Evolutionary conservation across 352 stramenopile species (phyloP).

Genomic region (Phytophthora vignae): DNA sequence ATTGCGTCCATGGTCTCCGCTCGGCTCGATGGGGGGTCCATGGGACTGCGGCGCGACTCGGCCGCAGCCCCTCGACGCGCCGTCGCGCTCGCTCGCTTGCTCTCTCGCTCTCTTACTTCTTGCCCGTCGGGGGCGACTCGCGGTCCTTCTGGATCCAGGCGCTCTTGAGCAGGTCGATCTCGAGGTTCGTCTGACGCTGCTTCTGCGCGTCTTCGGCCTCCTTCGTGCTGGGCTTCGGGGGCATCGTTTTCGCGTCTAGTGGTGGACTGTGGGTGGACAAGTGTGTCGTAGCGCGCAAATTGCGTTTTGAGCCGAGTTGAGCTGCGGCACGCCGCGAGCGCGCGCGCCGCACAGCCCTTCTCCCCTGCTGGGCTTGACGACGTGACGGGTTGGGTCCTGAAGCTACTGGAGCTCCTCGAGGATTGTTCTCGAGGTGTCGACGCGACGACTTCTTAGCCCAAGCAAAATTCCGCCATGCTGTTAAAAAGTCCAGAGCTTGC

Average conservation of each 20-base stretch:
- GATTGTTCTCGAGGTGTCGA: conserved; percentile 43
- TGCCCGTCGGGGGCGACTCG: conserved; percentile 42
- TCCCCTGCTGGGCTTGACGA: conserved; percentile 16
- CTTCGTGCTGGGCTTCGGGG: conserved; percentile 41
- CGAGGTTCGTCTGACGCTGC: conserved; percentile 70
- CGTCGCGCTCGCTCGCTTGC: conserved; percentile 1
- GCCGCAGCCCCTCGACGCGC: neutral
- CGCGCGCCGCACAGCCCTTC: conserved; percentile 21
- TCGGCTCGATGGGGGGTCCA: neutral
- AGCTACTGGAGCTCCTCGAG: conserved; percentile 39
- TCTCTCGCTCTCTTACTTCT: conserved; percentile 35
- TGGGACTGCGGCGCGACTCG: neutral
- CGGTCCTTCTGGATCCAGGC: conserved; percentile 71
- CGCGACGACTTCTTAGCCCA: conserved; percentile 41
- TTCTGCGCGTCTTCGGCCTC: conserved; percentile 55
- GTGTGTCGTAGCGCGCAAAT: conserved; percentile 44
- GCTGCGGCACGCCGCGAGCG: conserved; percentile 25
- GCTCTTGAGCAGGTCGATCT: conserved; percentile 71
- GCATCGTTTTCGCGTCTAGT: conserved; percentile 33
- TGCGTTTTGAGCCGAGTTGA: conserved; percentile 45
- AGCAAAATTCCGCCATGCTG: conserved; percentile 46
- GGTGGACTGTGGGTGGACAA: conserved; percentile 22
- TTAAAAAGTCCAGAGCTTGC: conserved; percentile 40
- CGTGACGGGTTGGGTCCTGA: conserved; percentile 45
- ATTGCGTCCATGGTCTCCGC: conserved; percentile 12